Conservation (phyloP, 2,329 filamentous ascomycete genomes). For the Trichophyton simii region DNA sequence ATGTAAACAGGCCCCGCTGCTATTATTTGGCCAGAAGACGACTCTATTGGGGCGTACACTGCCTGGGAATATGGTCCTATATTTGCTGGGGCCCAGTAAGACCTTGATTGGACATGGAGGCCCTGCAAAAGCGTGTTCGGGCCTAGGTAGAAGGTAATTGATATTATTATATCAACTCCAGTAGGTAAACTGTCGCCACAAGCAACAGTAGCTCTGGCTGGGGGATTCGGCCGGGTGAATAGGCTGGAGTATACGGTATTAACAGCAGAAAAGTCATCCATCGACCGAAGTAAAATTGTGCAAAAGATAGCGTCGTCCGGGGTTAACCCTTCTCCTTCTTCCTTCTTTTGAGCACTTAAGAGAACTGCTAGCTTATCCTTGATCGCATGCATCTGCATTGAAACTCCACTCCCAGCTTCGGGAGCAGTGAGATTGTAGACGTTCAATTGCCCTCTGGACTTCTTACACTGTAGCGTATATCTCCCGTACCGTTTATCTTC, state of each 20-base stretch:
- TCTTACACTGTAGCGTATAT: not conserved
- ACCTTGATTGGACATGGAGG: conserved; percentile 82
- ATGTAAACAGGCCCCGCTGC: conserved; percentile 44
- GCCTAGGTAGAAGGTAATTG: conserved; percentile 35
- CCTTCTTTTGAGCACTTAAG: conserved; percentile 8
- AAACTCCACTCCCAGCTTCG: conserved; percentile 27
- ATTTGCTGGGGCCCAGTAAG: conserved; percentile 96
- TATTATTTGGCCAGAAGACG: conserved; percentile 16
- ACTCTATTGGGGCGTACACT: conserved; percentile 42
- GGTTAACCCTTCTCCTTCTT: conserved; percentile 9
- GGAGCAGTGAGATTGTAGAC: conserved; percentile 29
- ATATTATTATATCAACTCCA: conserved; percentile 49
- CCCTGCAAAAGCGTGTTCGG: conserved; percentile 30
- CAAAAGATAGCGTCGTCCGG: conserved; percentile 36
- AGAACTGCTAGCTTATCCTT: conserved; percentile 15
- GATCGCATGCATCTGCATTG: conserved; percentile 31
- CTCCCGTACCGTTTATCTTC: not conserved
- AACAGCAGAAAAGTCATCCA: conserved; percentile 63
- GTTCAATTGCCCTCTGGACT: conserved; percentile 19
- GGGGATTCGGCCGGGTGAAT: conserved; percentile 68
- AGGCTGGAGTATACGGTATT: conserved; percentile 65
- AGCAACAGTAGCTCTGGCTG: conserved; percentile 71
- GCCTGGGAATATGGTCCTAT: conserved; percentile 96
- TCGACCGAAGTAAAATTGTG: conserved; percentile 60
- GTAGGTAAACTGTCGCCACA: conserved; percentile 55